These are phyloP conservation scores for Colletotrichum theobromicola DNA, from an alignment of 2,329 filamentous ascomycete species.

Conservation along the genomic window DNA sequence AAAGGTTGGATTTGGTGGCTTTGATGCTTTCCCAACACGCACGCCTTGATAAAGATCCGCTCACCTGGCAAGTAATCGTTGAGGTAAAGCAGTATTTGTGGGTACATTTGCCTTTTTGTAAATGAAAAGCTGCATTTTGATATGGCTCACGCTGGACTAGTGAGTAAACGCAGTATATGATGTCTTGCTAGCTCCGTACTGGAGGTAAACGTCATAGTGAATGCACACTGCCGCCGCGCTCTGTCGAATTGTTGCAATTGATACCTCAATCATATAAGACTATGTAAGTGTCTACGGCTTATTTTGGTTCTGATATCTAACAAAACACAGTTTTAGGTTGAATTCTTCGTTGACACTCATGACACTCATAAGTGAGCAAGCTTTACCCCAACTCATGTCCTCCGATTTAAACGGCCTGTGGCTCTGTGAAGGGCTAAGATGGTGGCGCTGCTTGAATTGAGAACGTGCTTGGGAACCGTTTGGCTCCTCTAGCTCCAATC, in stretches of 20 bases:
- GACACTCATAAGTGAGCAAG: neutral
- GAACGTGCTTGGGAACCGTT: neutral
- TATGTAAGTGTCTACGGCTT: neutral
- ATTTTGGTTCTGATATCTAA: neutral
- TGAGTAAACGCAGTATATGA: neutral
- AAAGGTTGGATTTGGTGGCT: no score
- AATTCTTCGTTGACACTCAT: neutral
- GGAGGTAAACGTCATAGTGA: neutral
- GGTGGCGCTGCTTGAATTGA: neutral
- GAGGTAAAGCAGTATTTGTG: neutral
- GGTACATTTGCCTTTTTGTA: neutral
- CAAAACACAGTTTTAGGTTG: neutral
- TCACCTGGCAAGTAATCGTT: neutral
- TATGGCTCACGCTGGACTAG: no score
- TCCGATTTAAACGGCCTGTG: neutral
- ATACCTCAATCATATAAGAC: fast-evolving
- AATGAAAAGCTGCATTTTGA: neutral
- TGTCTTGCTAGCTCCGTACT: neutral
- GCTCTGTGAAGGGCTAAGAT: neutral
- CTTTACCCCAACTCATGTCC: neutral
- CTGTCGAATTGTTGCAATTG: neutral
- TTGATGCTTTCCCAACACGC: no score
- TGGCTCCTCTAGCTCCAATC: neutral
- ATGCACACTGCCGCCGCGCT: neutral
- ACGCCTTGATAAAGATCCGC: neutral